Percentiles rank a stretch among this genome's conserved stretches.
phyloP scores from a whole-genome alignment of 305 asterid genomes.

The Fraxinus latifolia region DNA sequence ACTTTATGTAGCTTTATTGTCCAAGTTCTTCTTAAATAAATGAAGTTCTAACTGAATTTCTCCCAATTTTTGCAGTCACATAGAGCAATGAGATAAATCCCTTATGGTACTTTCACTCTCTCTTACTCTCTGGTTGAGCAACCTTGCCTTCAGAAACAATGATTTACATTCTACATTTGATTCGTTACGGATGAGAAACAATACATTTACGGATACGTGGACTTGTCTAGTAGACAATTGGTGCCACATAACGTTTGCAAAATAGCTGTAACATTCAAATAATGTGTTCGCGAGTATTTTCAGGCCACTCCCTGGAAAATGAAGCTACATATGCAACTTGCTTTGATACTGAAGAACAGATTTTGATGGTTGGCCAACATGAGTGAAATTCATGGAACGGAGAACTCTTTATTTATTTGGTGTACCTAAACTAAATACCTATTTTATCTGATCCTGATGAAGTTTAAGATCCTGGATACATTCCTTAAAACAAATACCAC shows the following conservation, averaged over 20 bases:
- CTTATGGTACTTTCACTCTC: background rate
- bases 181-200: background rate
- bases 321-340: background rate
- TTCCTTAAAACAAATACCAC: background rate
- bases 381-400: background rate
- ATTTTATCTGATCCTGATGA: background rate
- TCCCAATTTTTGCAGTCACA: background rate
- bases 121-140: background rate
- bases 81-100: background rate
- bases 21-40: background rate
- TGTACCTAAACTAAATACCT: background rate
- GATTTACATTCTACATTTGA: background rate
- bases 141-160: background rate
- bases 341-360: background rate
- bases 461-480: background rate
- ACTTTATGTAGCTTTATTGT: background rate
- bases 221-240: background rate
- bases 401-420: background rate
- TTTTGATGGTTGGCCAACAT: background rate
- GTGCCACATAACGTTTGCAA: background rate
- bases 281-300: background rate
- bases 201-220: background rate
- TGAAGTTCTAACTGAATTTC: background rate
- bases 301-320: background rate
- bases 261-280: background rate